Evolutionary conservation across 495 filamentous ascomycete species (phyloP), one percentile per base, ranked within the genome.

Genomic region (Opeltia flavorubescens): DNA sequence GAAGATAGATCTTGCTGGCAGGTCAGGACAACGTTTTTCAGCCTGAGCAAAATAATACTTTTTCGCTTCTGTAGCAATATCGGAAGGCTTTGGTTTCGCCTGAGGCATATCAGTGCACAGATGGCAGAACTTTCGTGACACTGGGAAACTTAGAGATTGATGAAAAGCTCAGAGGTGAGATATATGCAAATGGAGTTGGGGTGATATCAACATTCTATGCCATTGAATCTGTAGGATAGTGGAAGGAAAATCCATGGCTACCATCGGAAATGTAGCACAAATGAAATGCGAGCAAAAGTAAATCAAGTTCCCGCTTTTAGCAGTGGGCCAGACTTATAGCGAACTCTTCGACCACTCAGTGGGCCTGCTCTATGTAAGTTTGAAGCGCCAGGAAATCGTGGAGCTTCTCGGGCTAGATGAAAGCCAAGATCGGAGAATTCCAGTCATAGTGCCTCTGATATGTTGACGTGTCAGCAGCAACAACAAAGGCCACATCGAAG

Each of bases 1-100:
- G 15, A 64, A 47, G 34, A 60, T 60, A 1, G 64, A 77, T 59
- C 56, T 74, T 40, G 62, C 68, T 64, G 34, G 76, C 69, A 50
- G 65, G 59, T 50, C 68, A 57, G 65, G 62, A 53, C 68, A 75
- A 40, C 71, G 63, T 8, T 66, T 58, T 50, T 64, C 67, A 48
- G 83, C 75, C 44, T 69, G 61, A 2, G 78, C 78, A 27, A 81
- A 76, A 55, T 74, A 81, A 17, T 64, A 63, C 53, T 64, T 74
- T 62, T 83, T 83, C 23, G 80, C 76, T 59, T 84, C 78, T 2
- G 76, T 70, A 30, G 80, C 80, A 28, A 84, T 77, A 42, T 84
- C 80, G 18, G 77, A 77, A 15, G 80, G 77, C 64, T 80, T 82
- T 29, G 72, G 72, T 58, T 75, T 77, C 31, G 70, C 62, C 30